phyloP scores from a whole-genome alignment of 345 rosid genomes.

The Triadica sebifera region DNA sequence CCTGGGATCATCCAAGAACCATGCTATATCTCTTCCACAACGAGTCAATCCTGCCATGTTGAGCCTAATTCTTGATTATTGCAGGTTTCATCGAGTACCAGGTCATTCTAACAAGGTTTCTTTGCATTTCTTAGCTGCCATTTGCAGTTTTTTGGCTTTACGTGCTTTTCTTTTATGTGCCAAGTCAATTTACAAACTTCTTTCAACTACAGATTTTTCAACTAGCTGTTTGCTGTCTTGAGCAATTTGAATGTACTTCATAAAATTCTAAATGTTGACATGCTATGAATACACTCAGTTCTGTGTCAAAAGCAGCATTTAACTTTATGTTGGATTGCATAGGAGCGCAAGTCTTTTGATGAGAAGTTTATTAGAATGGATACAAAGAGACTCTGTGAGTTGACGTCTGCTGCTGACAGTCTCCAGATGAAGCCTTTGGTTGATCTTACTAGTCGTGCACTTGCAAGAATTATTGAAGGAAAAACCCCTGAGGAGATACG shows the following conservation, averaged over 20 bases:
- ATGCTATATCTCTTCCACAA: slow-evolving; percentile 79
- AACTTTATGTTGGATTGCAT: slow-evolving; percentile 14
- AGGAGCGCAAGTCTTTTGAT: slow-evolving; percentile 84
- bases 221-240: neutral
- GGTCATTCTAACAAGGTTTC: slow-evolving; percentile 79
- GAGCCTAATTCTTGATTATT: slow-evolving; percentile 81
- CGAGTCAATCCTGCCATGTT: slow-evolving; percentile 70
- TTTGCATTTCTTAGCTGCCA: slow-evolving; percentile 2
- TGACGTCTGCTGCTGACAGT: slow-evolving; percentile 94
- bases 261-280: neutral
- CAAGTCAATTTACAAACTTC: neutral
- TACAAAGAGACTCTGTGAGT: slow-evolving; percentile 82
- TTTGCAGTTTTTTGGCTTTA: neutral
- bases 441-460: slow-evolving; percentile 86
- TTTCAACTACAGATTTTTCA: neutral
- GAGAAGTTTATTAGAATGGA: slow-evolving; percentile 87
- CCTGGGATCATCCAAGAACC: slow-evolving; percentile 77
- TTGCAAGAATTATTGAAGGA: slow-evolving; percentile 84
- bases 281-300: neutral
- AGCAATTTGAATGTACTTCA: neutral
- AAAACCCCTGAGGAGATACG: slow-evolving; percentile 89
- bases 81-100: slow-evolving; percentile 85
- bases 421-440: slow-evolving; percentile 87
- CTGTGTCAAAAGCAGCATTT: neutral
- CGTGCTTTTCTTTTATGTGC: neutral